Evolutionary conservation across 441 rosid genomes (phyloP).

Genomic region (Manihot esculenta): DNA sequence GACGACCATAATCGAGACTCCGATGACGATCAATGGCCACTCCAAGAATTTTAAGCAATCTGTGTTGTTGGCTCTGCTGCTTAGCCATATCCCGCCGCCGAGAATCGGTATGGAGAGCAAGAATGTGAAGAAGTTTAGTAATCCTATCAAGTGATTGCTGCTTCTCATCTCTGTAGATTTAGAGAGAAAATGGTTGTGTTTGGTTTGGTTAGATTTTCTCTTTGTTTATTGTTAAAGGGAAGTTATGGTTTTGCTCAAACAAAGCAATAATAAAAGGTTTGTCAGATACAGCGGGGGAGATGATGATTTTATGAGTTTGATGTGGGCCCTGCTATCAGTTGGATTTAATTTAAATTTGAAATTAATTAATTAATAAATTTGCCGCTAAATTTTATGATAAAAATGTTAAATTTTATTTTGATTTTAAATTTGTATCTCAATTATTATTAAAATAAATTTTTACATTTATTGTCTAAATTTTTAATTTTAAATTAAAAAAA

Average conservation of each 20-base stretch:
- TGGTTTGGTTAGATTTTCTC: neutral
- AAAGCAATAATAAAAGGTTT: neutral
- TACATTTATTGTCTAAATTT: too few relatives aligned
- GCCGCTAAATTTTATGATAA: too few relatives aligned
- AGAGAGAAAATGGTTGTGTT: too few relatives aligned
- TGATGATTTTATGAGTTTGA: neutral
- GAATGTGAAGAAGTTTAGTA: constrained; percentile 81
- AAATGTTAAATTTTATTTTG: too few relatives aligned
- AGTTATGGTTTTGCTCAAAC: neutral
- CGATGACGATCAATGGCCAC: constrained; percentile 87
- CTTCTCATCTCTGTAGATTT: constrained; percentile 46
- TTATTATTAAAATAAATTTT: too few relatives aligned
- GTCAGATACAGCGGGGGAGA: neutral
- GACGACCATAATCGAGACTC: constrained; percentile 66
- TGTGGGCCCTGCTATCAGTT: too few relatives aligned
- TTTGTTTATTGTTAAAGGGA: neutral
- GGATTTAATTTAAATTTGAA: too few relatives aligned
- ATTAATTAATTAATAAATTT: too few relatives aligned
- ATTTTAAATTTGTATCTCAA: too few relatives aligned
- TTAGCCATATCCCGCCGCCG: constrained; percentile 98
- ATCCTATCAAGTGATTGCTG: constrained; percentile 74
- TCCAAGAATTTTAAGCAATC: constrained; percentile 83
- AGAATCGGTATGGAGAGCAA: constrained; percentile 80
- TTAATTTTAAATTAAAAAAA: too few relatives aligned
- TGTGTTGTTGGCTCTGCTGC: constrained; percentile 82